phyloP scores from a whole-genome alignment of 768 basidiomycete species.

The Trametes sanguinea region DNA sequence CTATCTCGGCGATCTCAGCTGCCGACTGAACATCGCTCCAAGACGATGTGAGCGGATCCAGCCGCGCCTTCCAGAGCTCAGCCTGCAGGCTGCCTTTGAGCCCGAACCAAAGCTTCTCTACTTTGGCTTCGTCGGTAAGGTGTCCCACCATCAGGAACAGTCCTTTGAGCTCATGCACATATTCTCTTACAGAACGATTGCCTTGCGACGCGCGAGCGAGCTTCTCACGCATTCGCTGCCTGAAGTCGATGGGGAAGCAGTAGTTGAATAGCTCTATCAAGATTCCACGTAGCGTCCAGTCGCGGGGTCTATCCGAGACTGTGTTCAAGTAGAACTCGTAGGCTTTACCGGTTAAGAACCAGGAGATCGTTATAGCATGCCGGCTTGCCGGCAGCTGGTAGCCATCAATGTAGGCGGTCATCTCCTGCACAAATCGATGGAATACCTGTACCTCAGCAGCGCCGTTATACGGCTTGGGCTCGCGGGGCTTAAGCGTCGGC shows the following conservation, averaged over 20 bases:
- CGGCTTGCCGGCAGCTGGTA: not conserved
- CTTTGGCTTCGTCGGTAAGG: not conserved
- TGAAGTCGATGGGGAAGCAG: constrained; percentile 27
- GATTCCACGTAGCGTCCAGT: constrained; percentile 22
- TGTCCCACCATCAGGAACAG: constrained; percentile 21
- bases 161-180: constrained; percentile 21
- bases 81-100: not conserved
- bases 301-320: constrained; percentile 9
- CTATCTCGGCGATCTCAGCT: constrained; percentile 12
- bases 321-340: constrained; percentile 31
- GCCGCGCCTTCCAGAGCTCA: not conserved
- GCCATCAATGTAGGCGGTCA: constrained; percentile 6
- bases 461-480: constrained; percentile 20
- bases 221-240: constrained; percentile 14
- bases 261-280: constrained; percentile 27
- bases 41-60: not conserved
- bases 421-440: constrained; percentile 20
- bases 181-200: constrained; percentile 11
- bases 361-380: constrained; percentile 2
- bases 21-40: constrained; percentile 2
- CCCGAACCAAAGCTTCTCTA: constrained; percentile 15
- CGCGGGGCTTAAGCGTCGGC: too few species aligned
- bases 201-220: too few species aligned
- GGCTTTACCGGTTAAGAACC: constrained; percentile 27
- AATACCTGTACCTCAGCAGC: constrained; percentile 10